Evolutionary conservation across 371 early-diverging fungal genomes (phyloP).

Genomic region (Mortierella sp.): DNA sequence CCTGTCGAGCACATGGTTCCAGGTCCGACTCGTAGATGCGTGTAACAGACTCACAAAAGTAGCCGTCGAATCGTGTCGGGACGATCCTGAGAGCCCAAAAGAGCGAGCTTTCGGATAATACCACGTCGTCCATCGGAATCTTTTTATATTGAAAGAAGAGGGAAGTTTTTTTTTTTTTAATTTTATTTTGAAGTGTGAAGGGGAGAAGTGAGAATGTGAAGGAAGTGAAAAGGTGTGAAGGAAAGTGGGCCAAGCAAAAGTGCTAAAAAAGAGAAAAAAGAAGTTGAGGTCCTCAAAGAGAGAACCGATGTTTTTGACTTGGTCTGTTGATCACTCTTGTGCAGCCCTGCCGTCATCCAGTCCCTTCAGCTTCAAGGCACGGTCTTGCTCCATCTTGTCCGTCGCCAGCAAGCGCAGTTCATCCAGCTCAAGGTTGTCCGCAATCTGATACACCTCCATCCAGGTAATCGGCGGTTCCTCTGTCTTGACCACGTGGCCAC

Average conservation of each 20-base stretch:
- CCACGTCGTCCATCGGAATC: not conserved
- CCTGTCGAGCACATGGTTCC: constrained; percentile 5
- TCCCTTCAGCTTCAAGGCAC: not conserved
- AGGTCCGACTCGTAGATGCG: constrained; percentile 27
- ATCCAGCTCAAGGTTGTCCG: not conserved
- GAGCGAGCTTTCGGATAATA: constrained; percentile 20
- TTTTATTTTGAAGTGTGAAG: not conserved
- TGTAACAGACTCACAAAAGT: constrained; percentile 37
- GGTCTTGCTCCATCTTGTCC: not conserved
- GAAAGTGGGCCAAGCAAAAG: not conserved
- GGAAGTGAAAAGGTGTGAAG: not conserved
- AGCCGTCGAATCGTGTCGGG: constrained; percentile 27
- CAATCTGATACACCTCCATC: not conserved
- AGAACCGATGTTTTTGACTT: too few species aligned
- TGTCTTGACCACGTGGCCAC: not conserved
- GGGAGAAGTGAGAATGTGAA: not conserved
- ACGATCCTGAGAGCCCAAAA: constrained; percentile 23
- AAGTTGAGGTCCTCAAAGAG: not conserved
- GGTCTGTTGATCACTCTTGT: too few species aligned
- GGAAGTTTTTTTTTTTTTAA: not conserved
- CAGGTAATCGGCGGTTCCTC: not conserved
- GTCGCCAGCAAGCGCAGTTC: not conserved
- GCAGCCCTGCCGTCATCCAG: not conserved
- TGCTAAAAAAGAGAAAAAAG: not conserved
- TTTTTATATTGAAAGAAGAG: not conserved